phyloP scores from a whole-genome alignment of 768 basidiomycete genomes.

The Tricholoma flavovirens region DNA sequence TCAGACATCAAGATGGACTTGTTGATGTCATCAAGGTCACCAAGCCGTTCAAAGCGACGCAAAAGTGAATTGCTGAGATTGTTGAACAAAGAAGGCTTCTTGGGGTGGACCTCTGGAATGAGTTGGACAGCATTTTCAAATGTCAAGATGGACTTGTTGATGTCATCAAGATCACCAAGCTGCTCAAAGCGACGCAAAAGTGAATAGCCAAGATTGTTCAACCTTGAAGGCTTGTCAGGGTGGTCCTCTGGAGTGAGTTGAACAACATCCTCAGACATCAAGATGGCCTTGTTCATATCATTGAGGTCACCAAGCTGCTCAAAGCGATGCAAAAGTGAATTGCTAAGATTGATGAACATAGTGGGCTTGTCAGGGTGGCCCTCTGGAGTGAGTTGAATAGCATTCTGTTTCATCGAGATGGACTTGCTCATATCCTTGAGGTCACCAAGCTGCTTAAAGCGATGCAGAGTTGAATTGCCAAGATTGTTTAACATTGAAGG shows the following conservation, averaged over 20 bases:
- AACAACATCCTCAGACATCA: conserved; percentile 6
- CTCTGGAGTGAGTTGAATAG: no score
- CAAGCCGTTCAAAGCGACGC: conserved; percentile 19
- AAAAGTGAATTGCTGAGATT: conserved; percentile 23
- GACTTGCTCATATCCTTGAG: no score
- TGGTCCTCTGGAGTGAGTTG: conserved; percentile 9
- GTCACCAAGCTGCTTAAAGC: no score
- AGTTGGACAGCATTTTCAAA: conserved; percentile 19
- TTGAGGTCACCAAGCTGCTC: conserved; percentile 15
- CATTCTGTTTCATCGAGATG: no score
- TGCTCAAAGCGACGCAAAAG: conserved; percentile 17
- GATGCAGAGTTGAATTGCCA: no score
- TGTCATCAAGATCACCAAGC: conserved; percentile 19
- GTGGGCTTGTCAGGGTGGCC: conserved; percentile 2
- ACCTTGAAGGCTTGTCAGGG: neutral
- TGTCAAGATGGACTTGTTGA: conserved; percentile 21
- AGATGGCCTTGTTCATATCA: conserved; percentile 4
- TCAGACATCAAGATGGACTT: conserved; percentile 12
- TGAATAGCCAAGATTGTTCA: conserved; percentile 13
- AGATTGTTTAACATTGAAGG: no score
- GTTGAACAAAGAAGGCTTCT: conserved; percentile 10
- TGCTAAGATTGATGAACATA: conserved; percentile 7
- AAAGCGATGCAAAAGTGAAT: conserved; percentile 12
- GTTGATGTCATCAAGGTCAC: conserved; percentile 22
- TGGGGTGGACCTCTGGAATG: conserved; percentile 15